phyloP scores from a whole-genome alignment of 2,329 filamentous ascomycete genomes.

The Bertia moriformis region DNA sequence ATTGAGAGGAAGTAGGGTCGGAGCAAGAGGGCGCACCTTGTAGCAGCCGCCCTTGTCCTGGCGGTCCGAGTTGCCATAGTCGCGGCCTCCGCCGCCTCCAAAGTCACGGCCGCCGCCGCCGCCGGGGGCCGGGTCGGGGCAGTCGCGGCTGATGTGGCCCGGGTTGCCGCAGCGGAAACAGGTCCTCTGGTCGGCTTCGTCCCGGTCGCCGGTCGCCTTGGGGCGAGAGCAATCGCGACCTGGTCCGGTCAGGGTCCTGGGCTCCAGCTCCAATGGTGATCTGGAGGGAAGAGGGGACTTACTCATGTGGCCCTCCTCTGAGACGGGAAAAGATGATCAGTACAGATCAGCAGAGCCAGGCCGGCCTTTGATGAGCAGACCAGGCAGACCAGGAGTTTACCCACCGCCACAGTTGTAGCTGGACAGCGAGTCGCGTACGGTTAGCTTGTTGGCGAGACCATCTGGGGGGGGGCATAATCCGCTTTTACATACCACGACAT shows the following conservation, averaged over 20 bases:
- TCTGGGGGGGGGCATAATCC: too few species aligned
- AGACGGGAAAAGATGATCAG: background rate
- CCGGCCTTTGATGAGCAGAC: too few species aligned
- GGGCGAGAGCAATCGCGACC: background rate
- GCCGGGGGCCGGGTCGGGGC: background rate
- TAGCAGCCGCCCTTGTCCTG: too few species aligned
- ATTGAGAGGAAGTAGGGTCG: too few species aligned
- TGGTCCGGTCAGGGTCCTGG: background rate
- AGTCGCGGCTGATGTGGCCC: background rate
- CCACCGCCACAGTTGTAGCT: background rate
- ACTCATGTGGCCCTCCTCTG: background rate
- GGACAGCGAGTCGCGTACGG: too few species aligned
- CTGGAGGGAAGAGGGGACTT: background rate
- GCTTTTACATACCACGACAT: too few species aligned
- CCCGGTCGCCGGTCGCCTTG: background rate
- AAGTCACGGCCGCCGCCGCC: background rate
- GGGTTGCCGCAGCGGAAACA: background rate
- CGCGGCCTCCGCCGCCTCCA: too few species aligned
- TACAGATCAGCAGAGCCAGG: too few species aligned
- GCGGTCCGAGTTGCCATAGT: too few species aligned
- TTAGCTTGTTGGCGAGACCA: too few species aligned
- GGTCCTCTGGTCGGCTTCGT: background rate
- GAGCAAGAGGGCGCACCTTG: too few species aligned
- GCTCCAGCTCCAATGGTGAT: background rate
- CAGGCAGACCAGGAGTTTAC: too few species aligned